Evolutionary conservation across 345 rosid species (phyloP).

Genomic region (Nephelium lappaceum): DNA sequence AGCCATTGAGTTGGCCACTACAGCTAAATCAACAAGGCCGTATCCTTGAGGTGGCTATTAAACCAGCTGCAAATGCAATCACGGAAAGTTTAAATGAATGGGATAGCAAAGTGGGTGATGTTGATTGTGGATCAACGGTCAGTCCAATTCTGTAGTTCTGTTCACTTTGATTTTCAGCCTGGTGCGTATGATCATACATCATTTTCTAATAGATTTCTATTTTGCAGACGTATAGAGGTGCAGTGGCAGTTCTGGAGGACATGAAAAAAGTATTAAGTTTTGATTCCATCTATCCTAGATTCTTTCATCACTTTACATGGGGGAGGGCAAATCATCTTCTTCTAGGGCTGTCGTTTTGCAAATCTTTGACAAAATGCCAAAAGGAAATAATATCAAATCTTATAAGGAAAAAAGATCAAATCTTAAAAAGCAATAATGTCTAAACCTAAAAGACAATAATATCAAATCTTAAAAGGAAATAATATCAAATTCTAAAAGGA

Average conservation of each 20-base stretch:
- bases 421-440: no score
- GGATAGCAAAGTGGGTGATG: constrained; percentile 98
- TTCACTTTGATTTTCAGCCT: constrained; percentile 2
- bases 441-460: no score
- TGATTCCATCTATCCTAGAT: constrained; percentile 12
- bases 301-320: constrained; percentile 14
- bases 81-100: constrained; percentile 84
- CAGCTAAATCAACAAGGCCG: constrained; percentile 69
- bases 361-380: not conserved
- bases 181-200: constrained; percentile 21
- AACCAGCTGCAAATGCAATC: constrained; percentile 76
- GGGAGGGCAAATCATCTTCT: constrained; percentile 18
- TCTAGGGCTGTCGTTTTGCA: not conserved
- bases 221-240: constrained; percentile 84
- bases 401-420: no score
- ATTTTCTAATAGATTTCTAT: constrained; percentile 12
- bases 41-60: constrained; percentile 77
- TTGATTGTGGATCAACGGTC: constrained; percentile 97
- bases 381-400: no score
- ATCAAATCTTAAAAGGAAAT: no score
- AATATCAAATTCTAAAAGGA: no score
- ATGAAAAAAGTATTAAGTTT: constrained; percentile 73
- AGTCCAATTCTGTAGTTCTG: constrained; percentile 34
- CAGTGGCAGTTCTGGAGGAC: constrained; percentile 83
- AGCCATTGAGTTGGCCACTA: constrained; percentile 67